phyloP scores from a whole-genome alignment of 129 eudicot species.

The Helichrysum umbraculigerum region DNA sequence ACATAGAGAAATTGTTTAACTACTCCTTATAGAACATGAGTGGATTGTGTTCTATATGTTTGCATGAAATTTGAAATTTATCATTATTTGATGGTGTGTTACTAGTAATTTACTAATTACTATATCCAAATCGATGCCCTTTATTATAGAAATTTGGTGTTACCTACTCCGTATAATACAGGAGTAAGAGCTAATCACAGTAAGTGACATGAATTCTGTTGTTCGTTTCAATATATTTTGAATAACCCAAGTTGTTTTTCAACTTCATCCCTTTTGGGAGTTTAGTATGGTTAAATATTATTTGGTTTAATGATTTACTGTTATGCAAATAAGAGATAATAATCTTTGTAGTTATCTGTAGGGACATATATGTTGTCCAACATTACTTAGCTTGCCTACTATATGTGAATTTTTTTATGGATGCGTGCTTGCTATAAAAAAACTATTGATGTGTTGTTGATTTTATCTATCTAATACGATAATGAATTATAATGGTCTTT shows the following conservation, averaged over 20 bases:
- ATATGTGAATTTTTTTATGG: background rate
- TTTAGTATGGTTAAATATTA: background rate
- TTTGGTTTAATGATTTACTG: background rate
- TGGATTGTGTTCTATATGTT: background rate
- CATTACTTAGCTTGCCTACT: slow-evolving; percentile 1
- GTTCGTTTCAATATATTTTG: background rate
- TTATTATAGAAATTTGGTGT: background rate
- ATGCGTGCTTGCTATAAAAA: background rate
- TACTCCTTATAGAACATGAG: background rate
- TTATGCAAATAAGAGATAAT: background rate
- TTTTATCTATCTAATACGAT: background rate
- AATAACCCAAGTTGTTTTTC: background rate
- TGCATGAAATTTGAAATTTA: slow-evolving; percentile 4
- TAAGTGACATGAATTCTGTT: background rate
- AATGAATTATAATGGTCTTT: background rate
- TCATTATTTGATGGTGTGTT: background rate
- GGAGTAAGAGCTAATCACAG: background rate
- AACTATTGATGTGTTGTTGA: background rate
- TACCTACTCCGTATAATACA: background rate
- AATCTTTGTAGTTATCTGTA: background rate
- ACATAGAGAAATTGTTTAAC: background rate
- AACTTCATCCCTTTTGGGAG: background rate
- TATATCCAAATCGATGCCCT: background rate
- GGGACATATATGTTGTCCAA: slow-evolving; percentile 6
- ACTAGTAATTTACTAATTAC: background rate